Percentiles rank a stretch among this genome's conserved stretches.
These are phyloP conservation scores for Zizania palustris DNA, from an alignment of 202 grass and related monocot species.

Conservation along the genomic window DNA sequence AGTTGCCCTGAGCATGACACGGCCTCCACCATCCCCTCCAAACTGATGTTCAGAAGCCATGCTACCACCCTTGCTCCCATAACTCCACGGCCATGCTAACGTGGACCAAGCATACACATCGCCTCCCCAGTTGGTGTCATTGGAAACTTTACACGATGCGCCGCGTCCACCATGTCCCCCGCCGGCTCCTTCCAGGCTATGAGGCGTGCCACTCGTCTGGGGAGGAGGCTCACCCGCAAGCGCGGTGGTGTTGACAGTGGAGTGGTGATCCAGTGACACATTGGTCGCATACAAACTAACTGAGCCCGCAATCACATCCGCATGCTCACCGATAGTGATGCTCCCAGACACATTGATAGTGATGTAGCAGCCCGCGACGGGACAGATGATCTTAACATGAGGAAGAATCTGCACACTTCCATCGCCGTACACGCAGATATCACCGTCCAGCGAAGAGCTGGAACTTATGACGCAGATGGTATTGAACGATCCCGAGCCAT, in stretches of 20 bases:
- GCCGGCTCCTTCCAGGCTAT: slow-evolving; percentile 68
- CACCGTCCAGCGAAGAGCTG: slow-evolving; percentile 45
- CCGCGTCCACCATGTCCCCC: slow-evolving; percentile 90
- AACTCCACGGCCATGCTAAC: slow-evolving; percentile 73
- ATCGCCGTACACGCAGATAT: slow-evolving; percentile 60
- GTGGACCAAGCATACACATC: slow-evolving; percentile 90
- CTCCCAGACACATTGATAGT: slow-evolving; percentile 59
- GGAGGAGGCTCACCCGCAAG: slow-evolving; percentile 65
- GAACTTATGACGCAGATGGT: slow-evolving; percentile 65
- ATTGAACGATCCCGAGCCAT: slow-evolving; percentile 77
- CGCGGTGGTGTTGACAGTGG: slow-evolving; percentile 66
- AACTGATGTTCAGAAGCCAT: slow-evolving; percentile 42
- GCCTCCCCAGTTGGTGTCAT: slow-evolving; percentile 88
- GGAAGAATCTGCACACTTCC: slow-evolving; percentile 62
- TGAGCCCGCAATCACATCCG: slow-evolving; percentile 58
- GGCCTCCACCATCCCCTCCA: slow-evolving; percentile 82
- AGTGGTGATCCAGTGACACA: slow-evolving; percentile 47
- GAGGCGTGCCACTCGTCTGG: slow-evolving; percentile 90
- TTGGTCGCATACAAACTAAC: slow-evolving; percentile 58
- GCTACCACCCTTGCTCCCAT: slow-evolving; percentile 81
- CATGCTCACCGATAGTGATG: slow-evolving; percentile 52
- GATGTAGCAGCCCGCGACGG: slow-evolving; percentile 60
- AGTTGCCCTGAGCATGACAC: slow-evolving; percentile 55
- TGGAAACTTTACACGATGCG: slow-evolving; percentile 69
- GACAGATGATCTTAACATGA: slow-evolving; percentile 60